Base-by-base conservation (phyloP, 352 stramenopile genomes). In the Pythium oligandrum region DNA sequence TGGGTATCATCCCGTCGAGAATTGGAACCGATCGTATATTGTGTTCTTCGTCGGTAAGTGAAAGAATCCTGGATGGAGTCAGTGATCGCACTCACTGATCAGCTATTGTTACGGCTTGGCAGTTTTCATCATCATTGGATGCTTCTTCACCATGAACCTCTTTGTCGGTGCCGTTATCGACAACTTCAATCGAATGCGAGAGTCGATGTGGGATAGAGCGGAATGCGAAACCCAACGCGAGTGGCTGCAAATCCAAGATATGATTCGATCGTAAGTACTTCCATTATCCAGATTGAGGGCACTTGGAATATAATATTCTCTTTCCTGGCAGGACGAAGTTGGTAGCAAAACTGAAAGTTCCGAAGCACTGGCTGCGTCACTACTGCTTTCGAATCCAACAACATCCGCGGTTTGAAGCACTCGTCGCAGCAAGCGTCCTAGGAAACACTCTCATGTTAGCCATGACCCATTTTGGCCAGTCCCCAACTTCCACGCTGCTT, bases 81-180 rank as follows among this genome's bases (percentile, higher is more conserved):
- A 26, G 17, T 26, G 17, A 26, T 26, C 17, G 17, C 17, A 44
- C 34, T 45, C 42, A 51, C 9, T 35, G 3, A 46, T 9, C 33
- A 26, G 17, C 17, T 26, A 26, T 26, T 17, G 61, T 6, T 49
- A 6, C n/a, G 26, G 37, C 4, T 54, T 40, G 32, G 6, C 34
- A 79, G 70, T 73, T 5, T 96, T 96, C 61, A 82, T 96, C 50
- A 69, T 96, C 30, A 72, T 96, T 31, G 83, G 86, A 30, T 70
- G 70, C 46, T 96, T 93, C 45, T 93, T 96, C 66, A 79, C 90
- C 5, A 70, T 96, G 49, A 90, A 96, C 39, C 73, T 96, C 1
- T 96, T 96, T 61, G 80, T 95, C 3, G 88, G 86, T 30, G 82
- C 92, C 0, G 85, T 96, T 32, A 86, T 96, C 44, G 84, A 96